Conservation (phyloP, 352 stramenopile species). For the Phytophthora uliginosa region DNA sequence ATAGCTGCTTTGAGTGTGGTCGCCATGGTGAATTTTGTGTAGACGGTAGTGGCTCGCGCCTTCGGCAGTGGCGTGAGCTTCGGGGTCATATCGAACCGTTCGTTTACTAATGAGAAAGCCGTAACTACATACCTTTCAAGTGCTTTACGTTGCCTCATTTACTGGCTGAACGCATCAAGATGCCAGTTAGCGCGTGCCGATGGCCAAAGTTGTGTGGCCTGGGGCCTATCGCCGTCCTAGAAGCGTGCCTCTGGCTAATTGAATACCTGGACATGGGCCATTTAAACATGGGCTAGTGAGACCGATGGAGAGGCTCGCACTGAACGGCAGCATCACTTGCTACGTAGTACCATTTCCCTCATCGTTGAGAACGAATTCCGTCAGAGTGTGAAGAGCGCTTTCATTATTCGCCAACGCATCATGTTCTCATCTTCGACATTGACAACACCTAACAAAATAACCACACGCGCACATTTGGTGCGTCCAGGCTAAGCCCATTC, state of each 20-base stretch:
- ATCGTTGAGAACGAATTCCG: neutral
- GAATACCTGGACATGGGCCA: no score
- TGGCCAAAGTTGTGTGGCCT: neutral
- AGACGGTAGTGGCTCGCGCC: neutral
- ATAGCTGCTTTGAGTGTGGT: conserved; percentile 10
- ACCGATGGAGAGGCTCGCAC: neutral
- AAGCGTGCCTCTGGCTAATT: conserved; percentile 7
- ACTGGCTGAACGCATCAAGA: neutral
- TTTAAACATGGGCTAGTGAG: neutral
- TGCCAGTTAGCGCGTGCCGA: conserved; percentile 1
- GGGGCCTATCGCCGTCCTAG: conserved; percentile 2
- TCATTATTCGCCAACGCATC: neutral
- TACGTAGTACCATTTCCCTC: neutral
- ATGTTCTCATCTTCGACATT: neutral
- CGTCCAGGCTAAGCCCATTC: neutral
- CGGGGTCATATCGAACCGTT: neutral
- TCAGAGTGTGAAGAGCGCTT: neutral
- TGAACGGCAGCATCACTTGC: neutral
- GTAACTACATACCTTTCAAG: neutral
- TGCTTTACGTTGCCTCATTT: neutral
- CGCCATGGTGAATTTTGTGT: conserved; percentile 18
- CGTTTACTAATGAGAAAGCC: neutral
- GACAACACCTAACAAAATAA: no score
- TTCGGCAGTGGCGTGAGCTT: neutral
- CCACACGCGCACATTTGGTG: neutral